Evolutionary conservation across 495 filamentous ascomycete species (phyloP).

Genomic region (Halenospora varia): DNA sequence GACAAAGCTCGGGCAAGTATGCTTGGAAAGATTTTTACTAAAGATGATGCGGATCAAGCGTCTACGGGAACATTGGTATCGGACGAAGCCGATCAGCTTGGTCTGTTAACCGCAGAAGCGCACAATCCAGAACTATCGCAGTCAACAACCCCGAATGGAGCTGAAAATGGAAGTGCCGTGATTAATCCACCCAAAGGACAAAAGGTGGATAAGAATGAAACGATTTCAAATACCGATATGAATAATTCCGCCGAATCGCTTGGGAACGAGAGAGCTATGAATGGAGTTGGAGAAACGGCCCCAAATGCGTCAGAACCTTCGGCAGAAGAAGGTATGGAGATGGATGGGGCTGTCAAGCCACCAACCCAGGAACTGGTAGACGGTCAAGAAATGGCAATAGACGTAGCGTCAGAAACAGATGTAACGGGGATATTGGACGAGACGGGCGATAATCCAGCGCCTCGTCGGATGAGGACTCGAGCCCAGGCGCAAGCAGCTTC

Average conservation of each 20-base stretch:
- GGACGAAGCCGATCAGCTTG: constrained; percentile 11
- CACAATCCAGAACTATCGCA: neutral
- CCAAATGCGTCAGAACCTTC: neutral
- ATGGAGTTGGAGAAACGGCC: neutral
- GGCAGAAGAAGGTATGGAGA: constrained; percentile 12
- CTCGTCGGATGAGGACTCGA: constrained; percentile 67
- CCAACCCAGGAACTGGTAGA: constrained; percentile 9
- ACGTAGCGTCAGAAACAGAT: constrained; percentile 34
- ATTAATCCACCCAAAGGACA: neutral
- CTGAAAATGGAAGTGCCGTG: neutral
- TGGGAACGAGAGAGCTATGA: too few species aligned
- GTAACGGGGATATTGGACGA: constrained; percentile 22
- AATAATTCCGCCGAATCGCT: neutral
- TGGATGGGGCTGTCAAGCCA: neutral
- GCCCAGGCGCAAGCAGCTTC: constrained; percentile 54
- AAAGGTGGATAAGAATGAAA: neutral
- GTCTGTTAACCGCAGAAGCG: neutral
- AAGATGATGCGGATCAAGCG: constrained; percentile 21
- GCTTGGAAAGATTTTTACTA: constrained; percentile 5
- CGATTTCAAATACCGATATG: neutral
- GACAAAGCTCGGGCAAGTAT: constrained; percentile 6
- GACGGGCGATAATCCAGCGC: constrained; percentile 23
- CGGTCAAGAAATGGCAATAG: constrained; percentile 30
- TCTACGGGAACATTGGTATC: constrained; percentile 22
- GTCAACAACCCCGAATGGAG: neutral